These are phyloP conservation scores for Ophiostoma tasmaniense DNA, from an alignment of 2,329 filamentous ascomycete species.

Conservation along the genomic window DNA sequence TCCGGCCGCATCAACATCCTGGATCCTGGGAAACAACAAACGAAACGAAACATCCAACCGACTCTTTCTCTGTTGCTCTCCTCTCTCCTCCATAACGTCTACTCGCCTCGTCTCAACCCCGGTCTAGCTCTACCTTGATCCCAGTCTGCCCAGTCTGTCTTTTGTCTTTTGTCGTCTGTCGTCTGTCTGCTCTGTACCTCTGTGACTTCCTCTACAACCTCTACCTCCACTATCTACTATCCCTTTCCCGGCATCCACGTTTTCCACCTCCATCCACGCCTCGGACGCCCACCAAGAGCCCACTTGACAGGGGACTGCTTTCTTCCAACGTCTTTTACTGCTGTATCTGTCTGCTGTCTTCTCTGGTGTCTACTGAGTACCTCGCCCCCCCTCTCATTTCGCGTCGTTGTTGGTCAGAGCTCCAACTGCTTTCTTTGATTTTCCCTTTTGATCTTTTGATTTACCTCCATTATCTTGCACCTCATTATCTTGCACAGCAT, in stretches of 20 bases:
- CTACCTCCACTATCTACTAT: not conserved
- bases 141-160: not conserved
- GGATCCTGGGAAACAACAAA: not conserved
- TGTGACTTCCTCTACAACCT: not conserved
- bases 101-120: not conserved
- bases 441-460: not conserved
- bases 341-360: not conserved
- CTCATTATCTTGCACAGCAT: too few species aligned
- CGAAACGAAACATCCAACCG: constrained; percentile 1
- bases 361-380: not conserved
- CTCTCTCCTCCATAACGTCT: not conserved
- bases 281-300: not conserved
- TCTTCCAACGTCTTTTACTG: not conserved
- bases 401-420: not conserved
- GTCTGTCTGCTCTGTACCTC: too few species aligned
- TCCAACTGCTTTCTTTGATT: not conserved
- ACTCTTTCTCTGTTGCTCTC: not conserved
- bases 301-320: not conserved
- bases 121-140: not conserved
- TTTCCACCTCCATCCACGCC: not conserved
- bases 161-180: not conserved
- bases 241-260: constrained; percentile 1
- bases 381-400: not conserved
- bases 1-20: not conserved
- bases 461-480: not conserved